Conservation (phyloP, 345 rosid species). For the Bruguiera parviflora region DNA sequence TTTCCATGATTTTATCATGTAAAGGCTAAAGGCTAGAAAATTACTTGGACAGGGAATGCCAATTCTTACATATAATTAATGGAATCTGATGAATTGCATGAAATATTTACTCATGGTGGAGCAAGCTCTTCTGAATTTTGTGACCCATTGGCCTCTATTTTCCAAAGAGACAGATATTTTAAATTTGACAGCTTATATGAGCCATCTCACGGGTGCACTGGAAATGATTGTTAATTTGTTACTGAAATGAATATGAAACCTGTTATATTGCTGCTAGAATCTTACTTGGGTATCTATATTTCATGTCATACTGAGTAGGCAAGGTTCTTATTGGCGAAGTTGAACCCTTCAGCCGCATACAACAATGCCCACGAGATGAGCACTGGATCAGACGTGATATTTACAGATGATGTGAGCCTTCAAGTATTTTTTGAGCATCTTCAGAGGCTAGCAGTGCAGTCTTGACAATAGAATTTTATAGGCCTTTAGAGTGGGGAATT, state of each 20-base stretch:
- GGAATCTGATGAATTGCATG: too few species aligned
- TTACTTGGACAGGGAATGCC: too few species aligned
- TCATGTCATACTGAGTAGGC: slow-evolving; percentile 48
- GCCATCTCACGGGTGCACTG: neutral
- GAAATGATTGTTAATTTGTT: neutral
- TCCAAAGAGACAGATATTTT: too few species aligned
- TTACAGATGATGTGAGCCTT: slow-evolving; percentile 94
- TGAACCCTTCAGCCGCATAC: slow-evolving; percentile 96
- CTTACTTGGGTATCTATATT: neutral
- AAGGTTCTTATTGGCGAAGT: slow-evolving; percentile 88
- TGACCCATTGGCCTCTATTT: too few species aligned
- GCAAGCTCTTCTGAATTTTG: too few species aligned
- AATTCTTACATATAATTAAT: too few species aligned
- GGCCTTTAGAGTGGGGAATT: slow-evolving; percentile 17
- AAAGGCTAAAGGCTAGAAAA: too few species aligned
- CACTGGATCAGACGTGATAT: slow-evolving; percentile 81
- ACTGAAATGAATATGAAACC: neutral
- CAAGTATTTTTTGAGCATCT: slow-evolving; percentile 96
- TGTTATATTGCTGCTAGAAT: too few species aligned
- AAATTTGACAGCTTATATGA: neutral
- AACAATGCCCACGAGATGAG: slow-evolving; percentile 69
- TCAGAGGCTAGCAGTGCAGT: slow-evolving; percentile 93
- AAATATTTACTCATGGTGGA: too few species aligned
- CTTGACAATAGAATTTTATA: slow-evolving; percentile 39
- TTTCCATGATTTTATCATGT: too few species aligned